Evolutionary conservation across 2,329 filamentous ascomycete genomes (phyloP).

Genomic region (Pleochaeta shiraiana): DNA sequence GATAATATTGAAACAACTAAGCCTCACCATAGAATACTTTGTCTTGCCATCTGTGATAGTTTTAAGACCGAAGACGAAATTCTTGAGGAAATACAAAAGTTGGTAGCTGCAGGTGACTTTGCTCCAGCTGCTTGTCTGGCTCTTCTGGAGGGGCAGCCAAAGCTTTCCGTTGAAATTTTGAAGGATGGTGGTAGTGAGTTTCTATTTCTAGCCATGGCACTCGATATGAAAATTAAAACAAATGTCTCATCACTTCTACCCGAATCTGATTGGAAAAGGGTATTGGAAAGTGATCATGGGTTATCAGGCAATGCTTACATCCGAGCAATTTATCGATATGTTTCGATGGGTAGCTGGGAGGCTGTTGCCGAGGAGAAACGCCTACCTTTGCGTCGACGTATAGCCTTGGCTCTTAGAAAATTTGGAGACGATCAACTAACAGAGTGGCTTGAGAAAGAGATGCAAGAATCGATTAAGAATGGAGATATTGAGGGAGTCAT

Average conservation of each 20-base stretch:
- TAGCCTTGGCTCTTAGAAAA: conserved; percentile 49
- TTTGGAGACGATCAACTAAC: conserved; percentile 39
- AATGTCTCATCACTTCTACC: conserved; percentile 20
- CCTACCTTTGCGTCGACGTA: conserved; percentile 51
- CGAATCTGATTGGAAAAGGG: conserved; percentile 14
- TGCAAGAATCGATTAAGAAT: conserved; percentile 34
- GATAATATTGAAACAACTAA: conserved; percentile 39
- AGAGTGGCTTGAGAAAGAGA: conserved; percentile 45
- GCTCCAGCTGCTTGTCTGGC: conserved; percentile 60
- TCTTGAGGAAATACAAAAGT: conserved; percentile 23
- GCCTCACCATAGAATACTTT: conserved; percentile 51
- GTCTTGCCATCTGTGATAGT: conserved; percentile 54
- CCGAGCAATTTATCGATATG: conserved; percentile 55
- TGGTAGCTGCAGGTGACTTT: conserved; percentile 29
- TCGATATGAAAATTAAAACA: conserved; percentile 37
- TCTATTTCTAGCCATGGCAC: conserved; percentile 42
- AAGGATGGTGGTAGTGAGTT: conserved; percentile 46
- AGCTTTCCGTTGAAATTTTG: conserved; percentile 46
- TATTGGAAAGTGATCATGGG: conserved; percentile 14
- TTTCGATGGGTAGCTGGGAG: conserved; percentile 56
- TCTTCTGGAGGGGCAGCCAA: conserved; percentile 47
- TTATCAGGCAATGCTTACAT: conserved; percentile 55
- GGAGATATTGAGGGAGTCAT: conserved; percentile 62
- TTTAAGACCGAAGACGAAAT: conserved; percentile 31
- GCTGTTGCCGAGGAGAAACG: conserved; percentile 51